These are phyloP conservation scores for Fusarium sp. DNA, from an alignment of 2,329 filamentous ascomycete genomes.

Conservation along the genomic window DNA sequence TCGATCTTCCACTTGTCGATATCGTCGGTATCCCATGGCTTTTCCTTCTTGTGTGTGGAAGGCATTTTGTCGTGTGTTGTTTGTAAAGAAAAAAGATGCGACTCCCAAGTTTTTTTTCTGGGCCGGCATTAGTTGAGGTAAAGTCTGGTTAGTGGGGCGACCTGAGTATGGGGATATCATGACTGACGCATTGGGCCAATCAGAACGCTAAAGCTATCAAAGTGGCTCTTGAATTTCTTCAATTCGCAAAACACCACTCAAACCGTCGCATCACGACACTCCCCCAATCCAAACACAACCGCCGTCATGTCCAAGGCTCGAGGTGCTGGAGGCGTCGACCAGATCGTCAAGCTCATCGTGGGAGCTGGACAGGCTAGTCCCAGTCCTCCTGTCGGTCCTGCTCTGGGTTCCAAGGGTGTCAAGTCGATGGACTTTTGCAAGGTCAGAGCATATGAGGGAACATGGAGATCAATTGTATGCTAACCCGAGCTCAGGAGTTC, in stretches of 20 bases:
- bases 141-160: constrained; percentile 33
- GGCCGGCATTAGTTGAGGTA: constrained; percentile 15
- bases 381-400: constrained; percentile 95
- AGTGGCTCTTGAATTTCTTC: constrained; percentile 47
- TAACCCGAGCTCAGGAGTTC: constrained; percentile 77
- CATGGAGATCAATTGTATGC: constrained; percentile 18
- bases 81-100: background rate
- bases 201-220: constrained; percentile 18
- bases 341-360: constrained; percentile 97
- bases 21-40: constrained; percentile 96
- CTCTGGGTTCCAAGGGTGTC: constrained; percentile 95
- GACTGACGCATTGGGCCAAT: constrained; percentile 41
- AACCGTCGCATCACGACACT: constrained; percentile 20
- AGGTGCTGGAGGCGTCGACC: constrained; percentile 63
- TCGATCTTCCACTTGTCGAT: constrained; percentile 98
- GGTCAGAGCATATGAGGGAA: constrained; percentile 61
- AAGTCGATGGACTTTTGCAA: constrained; percentile 99
- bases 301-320: constrained; percentile 66
- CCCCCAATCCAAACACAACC: constrained; percentile 26
- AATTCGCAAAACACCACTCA: constrained; percentile 33
- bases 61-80: constrained; percentile 69
- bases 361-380: constrained; percentile 95
- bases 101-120: constrained; percentile 44
- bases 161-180: constrained; percentile 26
- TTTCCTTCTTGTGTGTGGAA: constrained; percentile 88